Base-by-base conservation (phyloP, 257 asterid genomes). In the Cynanchum wilfordii region DNA sequence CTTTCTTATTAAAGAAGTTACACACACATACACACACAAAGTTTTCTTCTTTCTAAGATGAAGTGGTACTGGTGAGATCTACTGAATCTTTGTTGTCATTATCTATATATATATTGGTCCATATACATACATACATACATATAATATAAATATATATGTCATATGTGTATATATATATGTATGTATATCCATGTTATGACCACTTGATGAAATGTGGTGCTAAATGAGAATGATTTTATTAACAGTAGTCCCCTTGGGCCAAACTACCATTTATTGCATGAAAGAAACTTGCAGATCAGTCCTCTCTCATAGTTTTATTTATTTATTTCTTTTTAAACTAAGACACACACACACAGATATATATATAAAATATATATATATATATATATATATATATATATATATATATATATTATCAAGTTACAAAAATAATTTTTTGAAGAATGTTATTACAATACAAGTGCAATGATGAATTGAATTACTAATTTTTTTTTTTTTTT, bases 221-320 rank as follows among this genome's bases (percentile, higher is more conserved):
- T 44, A 3, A 45, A 12, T 16, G 71, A 75, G 10, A 49, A 19
- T 72, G 38, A 36, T 19, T 6, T 20, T 20, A 13, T 51, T n/a
- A 13, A 3, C 51, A 25, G 30, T 36, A 25, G 73, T 66, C 72
- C 73, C 68, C 73, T n/a, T 45, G 15, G 66, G 67, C 67, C 78
- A 66, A 40, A 56, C 59, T 25, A 38, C 68, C 51, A 76, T 76
- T 76, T 76, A 76, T 76, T 56, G 72, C 79, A 62, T 70, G 79
- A 76, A 36, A 70, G 71, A 54, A 25, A 76, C 79, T 17, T 76
- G 19, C 38, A 30, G 13, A 38, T 10, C 25, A 51, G 10, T 1
- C 1, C 29, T 10, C 51, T 25, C 38, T 0, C 3, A 22, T 50
- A 17, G 55, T 4, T 17, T 15, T 7, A 30, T 12, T 52, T 20